Evolutionary conservation across 2,329 filamentous ascomycete genomes (phyloP).

Genomic region (Fusarium praegraminearum): DNA sequence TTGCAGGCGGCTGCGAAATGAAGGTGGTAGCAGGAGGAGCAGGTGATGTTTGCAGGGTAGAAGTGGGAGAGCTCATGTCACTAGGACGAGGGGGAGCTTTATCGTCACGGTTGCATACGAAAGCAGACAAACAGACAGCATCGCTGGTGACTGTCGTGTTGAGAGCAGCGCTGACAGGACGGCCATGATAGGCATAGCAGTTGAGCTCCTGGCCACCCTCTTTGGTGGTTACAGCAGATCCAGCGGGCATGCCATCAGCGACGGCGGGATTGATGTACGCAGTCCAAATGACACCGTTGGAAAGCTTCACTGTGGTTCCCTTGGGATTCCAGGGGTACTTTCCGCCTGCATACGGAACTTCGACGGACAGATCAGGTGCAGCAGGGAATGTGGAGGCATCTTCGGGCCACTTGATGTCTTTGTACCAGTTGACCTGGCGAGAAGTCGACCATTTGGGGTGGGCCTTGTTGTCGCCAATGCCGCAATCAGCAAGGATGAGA

Average conservation of each 20-base stretch:
- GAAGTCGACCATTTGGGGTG: slow-evolving; percentile 58
- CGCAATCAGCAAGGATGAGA: slow-evolving; percentile 58
- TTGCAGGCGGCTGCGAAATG: slow-evolving; percentile 48
- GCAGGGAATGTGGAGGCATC: slow-evolving; percentile 52
- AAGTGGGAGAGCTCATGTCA: slow-evolving; percentile 53
- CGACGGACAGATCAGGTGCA: slow-evolving; percentile 54
- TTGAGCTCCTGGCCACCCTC: slow-evolving; percentile 55
- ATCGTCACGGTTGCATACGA: slow-evolving; percentile 56
- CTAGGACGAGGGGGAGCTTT: slow-evolving; percentile 51
- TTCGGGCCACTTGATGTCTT: slow-evolving; percentile 54
- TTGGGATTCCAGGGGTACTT: slow-evolving; percentile 55
- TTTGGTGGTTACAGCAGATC: slow-evolving; percentile 56
- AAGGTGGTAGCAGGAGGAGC: slow-evolving; percentile 52
- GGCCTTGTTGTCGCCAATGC: slow-evolving; percentile 57
- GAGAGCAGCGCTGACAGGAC: slow-evolving; percentile 54
- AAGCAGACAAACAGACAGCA: slow-evolving; percentile 56
- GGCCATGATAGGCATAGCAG: slow-evolving; percentile 58
- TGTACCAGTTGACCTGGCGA: slow-evolving; percentile 60
- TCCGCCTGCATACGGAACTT: slow-evolving; percentile 55
- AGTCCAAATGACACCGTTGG: slow-evolving; percentile 57
- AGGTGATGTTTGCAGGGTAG: slow-evolving; percentile 50
- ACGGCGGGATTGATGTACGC: slow-evolving; percentile 58
- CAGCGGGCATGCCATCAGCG: slow-evolving; percentile 56
- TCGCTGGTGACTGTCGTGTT: slow-evolving; percentile 55
- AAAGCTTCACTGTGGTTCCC: slow-evolving; percentile 55